A percentile compares a stretch with the other conserved stretches of the same genome.
Evolutionary conservation across 768 basidiomycete species (phyloP).

Genomic region (Termitomyces sp.): DNA sequence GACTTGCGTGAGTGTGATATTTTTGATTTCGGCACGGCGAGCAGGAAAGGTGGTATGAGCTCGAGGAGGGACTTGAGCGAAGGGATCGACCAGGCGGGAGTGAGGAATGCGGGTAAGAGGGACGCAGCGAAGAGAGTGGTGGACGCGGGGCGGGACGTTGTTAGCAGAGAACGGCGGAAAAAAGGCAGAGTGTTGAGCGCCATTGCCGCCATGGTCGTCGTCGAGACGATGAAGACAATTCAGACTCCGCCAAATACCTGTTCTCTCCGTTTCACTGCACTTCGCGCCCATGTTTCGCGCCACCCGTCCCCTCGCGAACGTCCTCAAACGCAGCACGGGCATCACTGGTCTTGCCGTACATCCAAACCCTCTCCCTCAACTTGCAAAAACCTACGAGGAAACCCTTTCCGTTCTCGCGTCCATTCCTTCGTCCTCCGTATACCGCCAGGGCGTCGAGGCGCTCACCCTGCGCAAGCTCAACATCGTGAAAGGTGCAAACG

Average conservation of each 20-base stretch:
- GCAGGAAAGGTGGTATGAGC: constrained; percentile 80
- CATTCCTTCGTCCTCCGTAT: constrained; percentile 81
- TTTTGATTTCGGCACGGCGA: constrained; percentile 94
- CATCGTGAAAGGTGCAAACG: constrained; percentile 64
- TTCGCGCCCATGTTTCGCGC: constrained; percentile 59
- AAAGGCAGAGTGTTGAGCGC: constrained; percentile 20
- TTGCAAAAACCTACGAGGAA: constrained; percentile 68
- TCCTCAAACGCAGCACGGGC: constrained; percentile 77
- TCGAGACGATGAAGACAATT: constrained; percentile 19
- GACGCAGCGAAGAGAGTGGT: constrained; percentile 10
- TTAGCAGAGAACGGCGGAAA: constrained; percentile 9
- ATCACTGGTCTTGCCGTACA: constrained; percentile 83
- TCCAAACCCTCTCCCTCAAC: constrained; percentile 75
- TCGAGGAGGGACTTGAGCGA: constrained; percentile 47
- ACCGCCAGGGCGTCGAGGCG: constrained; percentile 85
- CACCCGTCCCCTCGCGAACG: constrained; percentile 66
- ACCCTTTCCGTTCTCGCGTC: constrained; percentile 65
- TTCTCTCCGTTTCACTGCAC: constrained; percentile 4
- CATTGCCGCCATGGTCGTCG: constrained; percentile 29
- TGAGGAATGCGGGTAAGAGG: background rate
- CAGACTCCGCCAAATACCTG: constrained; percentile 33
- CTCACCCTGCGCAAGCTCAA: constrained; percentile 76
- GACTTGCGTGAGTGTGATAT: constrained; percentile 89
- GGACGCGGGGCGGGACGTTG: constrained; percentile 4
- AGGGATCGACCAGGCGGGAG: constrained; percentile 32